Evolutionary conservation across 108 stramenopile species (phyloP), one percentile per base, ranked within the genome.

Genomic region (Cyclostephanos tholiformis): DNA sequence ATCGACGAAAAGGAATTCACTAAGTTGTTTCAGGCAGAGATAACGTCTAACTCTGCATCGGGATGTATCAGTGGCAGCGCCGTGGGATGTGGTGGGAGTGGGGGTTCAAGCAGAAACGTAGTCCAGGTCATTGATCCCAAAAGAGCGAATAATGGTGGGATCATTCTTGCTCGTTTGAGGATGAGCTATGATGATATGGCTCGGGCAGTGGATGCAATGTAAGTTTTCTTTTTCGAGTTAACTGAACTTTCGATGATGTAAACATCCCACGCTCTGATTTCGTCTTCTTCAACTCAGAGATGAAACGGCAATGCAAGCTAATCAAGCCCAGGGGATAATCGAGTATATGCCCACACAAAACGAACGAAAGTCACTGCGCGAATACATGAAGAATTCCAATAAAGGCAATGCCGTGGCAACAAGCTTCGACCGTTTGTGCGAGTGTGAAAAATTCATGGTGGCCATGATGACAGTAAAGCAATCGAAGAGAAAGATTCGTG

Each of bases 381-480:
- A 85, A 20, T 90, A 91, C 79, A 92, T 93, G 91, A 84, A 87
- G 22, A 73, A 79, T n/a, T 60, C 59, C 11, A 65, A 72, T 13
- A 77, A 81, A 48, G 86, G 89, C 5, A 85, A 83, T 64, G 88
- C 89, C 39, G 88, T 86, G 26, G 88, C 87, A 2, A 85, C 88
- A 61, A 87, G 79, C 32, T 90, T 93, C 66, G 89, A 90, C 12
- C 82, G 86, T 36, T 75, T 94, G 23, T 92, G 92, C 60, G 92
- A 94, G 72, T 92, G 91, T 63, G 92, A 94, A 65, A 94, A 94
- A 67, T 94, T 94, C 80, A 92, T 94, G 92, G 88, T 91, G 6
- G 89, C 92, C 7, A 93, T 92, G 89, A 90, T 94, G 91, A 92
- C 91, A 22, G 91, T 95, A 35, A 95, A 95, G 63, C 94, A 95